phyloP scores from a whole-genome alignment of 1,139 yeast genomes.

The Candida tropicalis region DNA sequence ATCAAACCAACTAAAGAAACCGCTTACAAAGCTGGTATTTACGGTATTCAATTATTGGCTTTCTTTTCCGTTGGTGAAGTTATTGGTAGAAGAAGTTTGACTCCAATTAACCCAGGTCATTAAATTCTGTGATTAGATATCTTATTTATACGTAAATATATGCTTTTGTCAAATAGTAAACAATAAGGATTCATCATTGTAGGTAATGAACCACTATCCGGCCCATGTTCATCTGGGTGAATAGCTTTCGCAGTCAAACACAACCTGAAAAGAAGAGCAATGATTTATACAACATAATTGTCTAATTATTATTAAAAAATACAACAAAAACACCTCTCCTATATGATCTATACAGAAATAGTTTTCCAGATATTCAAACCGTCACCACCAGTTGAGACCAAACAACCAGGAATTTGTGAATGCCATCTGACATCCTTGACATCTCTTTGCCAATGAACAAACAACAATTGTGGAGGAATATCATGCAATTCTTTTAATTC shows the following conservation, averaged over 20 bases:
- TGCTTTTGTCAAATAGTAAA: not conserved
- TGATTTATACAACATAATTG: too few relatives aligned
- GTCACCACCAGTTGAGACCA: slow-evolving; percentile 93
- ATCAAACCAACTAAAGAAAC: slow-evolving; percentile 59
- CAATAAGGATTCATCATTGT: too few relatives aligned
- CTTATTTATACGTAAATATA: slow-evolving; percentile 2
- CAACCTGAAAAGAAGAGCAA: too few relatives aligned
- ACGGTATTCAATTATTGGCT: slow-evolving; percentile 84
- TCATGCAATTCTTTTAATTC: slow-evolving; percentile 80
- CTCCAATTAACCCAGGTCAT: slow-evolving; percentile 24
- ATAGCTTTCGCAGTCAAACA: not conserved
- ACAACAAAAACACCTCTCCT: not conserved
- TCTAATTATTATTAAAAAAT: not conserved
- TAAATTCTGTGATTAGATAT: not conserved
- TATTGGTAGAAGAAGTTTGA: slow-evolving; percentile 83
- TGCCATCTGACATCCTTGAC: slow-evolving; percentile 99
- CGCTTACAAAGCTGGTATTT: slow-evolving; percentile 70
- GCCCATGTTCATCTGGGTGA: too few relatives aligned
- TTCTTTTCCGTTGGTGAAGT: slow-evolving; percentile 95
- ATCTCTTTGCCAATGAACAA: slow-evolving; percentile 97
- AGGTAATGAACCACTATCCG: too few relatives aligned
- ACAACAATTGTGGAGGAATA: slow-evolving; percentile 93
- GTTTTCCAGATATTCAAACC: slow-evolving; percentile 97
- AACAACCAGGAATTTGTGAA: slow-evolving; percentile 92
- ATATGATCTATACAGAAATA: slow-evolving; percentile 68